A percentile compares a stretch with the other conserved stretches of the same genome.
These are phyloP conservation scores for Colletotrichum liriopes DNA, from an alignment of 2,329 filamentous ascomycete species.

Conservation along the genomic window DNA sequence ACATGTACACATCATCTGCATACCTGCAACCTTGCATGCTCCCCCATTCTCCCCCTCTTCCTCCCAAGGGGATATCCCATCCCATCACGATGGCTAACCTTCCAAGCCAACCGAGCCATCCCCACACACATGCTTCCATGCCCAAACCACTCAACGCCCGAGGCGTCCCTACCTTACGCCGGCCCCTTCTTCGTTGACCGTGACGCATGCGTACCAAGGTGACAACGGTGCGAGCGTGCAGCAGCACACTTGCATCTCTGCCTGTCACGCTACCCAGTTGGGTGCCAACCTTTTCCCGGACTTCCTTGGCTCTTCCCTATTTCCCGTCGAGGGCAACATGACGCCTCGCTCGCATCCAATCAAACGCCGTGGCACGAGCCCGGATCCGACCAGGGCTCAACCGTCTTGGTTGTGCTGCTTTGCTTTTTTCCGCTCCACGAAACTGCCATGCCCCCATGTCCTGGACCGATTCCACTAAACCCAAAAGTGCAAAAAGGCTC, in stretches of 20 bases:
- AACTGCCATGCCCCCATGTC: neutral
- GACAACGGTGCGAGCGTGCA: conserved; percentile 25
- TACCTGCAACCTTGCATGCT: neutral
- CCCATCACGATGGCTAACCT: neutral
- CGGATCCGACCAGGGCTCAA: conserved; percentile 11
- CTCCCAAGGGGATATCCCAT: neutral
- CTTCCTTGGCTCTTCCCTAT: neutral
- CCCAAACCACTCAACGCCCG: conserved; percentile 32
- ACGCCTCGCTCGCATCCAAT: conserved; percentile 15
- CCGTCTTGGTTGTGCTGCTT: neutral
- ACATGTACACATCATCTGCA: conserved; percentile 11
- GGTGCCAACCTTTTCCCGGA: neutral
- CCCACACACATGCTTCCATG: conserved; percentile 19
- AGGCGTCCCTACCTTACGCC: conserved; percentile 27
- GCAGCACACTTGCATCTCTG: conserved; percentile 1
- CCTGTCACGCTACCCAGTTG: conserved; percentile 1
- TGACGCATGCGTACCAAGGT: conserved; percentile 30
- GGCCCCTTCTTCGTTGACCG: neutral
- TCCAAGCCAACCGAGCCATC: neutral
- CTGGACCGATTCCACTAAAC: neutral
- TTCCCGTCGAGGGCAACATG: neutral
- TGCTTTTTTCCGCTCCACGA: neutral
- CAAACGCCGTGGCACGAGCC: conserved; percentile 9
- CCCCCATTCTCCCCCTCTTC: neutral
- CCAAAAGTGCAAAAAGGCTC: neutral